phyloP scores from a whole-genome alignment of 805 yeast genomes.

The Metschnikowia rubicola region DNA sequence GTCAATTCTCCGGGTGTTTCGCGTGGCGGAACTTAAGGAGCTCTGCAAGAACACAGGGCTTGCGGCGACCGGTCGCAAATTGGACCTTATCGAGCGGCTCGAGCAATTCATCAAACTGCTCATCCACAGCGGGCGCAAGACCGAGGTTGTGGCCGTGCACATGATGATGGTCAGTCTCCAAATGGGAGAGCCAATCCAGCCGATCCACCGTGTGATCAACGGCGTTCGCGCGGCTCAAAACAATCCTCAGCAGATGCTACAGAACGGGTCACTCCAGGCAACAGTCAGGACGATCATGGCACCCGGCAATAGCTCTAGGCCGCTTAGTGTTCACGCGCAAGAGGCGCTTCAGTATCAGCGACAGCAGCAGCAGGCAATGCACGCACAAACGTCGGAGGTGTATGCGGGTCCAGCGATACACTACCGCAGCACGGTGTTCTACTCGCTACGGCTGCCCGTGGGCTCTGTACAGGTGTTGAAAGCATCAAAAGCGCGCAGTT shows the following conservation, averaged over 20 bases:
- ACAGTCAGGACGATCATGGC: too few relatives aligned
- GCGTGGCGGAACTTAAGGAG: constrained; percentile 50
- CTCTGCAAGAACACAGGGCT: constrained; percentile 50
- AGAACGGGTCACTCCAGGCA: too few relatives aligned
- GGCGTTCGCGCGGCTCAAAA: constrained; percentile 23
- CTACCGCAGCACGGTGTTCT: constrained; percentile 56
- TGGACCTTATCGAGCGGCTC: constrained; percentile 55
- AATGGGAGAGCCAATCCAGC: constrained; percentile 35
- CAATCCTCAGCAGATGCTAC: too few relatives aligned
- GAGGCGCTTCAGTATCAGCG: neutral
- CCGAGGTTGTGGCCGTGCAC: constrained; percentile 44
- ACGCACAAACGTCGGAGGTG: neutral
- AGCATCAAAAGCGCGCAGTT: constrained; percentile 45
- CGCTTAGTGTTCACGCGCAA: neutral
- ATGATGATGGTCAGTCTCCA: constrained; percentile 40
- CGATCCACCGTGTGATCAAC: constrained; percentile 26
- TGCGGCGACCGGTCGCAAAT: constrained; percentile 56
- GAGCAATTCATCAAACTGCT: constrained; percentile 44
- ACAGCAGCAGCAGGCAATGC: neutral
- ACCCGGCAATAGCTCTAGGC: neutral
- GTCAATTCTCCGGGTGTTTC: neutral
- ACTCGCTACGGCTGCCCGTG: constrained; percentile 43
- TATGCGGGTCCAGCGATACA: neutral
- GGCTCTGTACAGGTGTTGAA: constrained; percentile 45
- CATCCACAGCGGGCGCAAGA: constrained; percentile 33